Evolutionary conservation across 2,329 filamentous ascomycete species (phyloP).

Genomic region (Clarireedia paspali): DNA sequence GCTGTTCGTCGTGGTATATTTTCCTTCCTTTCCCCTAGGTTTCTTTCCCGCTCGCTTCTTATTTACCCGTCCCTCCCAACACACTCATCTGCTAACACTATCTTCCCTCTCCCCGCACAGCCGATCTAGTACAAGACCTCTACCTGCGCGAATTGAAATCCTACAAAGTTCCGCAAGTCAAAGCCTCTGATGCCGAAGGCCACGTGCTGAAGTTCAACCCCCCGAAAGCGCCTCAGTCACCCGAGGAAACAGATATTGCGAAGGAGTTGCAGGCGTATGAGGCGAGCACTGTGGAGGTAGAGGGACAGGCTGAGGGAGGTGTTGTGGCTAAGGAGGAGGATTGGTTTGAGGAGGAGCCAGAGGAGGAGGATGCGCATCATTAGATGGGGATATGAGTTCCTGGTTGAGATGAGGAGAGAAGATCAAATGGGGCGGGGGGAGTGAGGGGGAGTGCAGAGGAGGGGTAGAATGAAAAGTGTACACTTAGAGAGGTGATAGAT

Average conservation of each 20-base stretch:
- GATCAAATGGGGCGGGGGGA: neutral
- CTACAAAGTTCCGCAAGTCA: constrained; percentile 82
- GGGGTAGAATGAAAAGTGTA: constrained; percentile 7
- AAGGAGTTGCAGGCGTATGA: constrained; percentile 92
- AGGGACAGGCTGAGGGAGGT: constrained; percentile 66
- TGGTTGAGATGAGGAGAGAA: neutral
- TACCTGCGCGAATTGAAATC: constrained; percentile 93
- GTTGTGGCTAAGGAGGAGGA: constrained; percentile 50
- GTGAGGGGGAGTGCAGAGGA: neutral
- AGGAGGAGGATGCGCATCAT: constrained; percentile 38
- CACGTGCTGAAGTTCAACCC: constrained; percentile 82
- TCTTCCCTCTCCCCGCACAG: constrained; percentile 39
- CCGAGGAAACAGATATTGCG: constrained; percentile 90
- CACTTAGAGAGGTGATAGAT: constrained; percentile 8
- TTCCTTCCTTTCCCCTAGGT: neutral
- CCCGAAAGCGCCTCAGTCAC: constrained; percentile 76
- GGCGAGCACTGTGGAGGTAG: constrained; percentile 85
- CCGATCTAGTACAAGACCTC: constrained; percentile 95
- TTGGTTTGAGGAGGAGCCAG: constrained; percentile 76
- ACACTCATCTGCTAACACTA: neutral
- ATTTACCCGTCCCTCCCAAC: neutral
- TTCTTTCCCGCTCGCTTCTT: neutral
- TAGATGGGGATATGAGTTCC: constrained; percentile 14
- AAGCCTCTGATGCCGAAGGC: constrained; percentile 79
- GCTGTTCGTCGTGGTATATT: constrained; percentile 30